These are phyloP conservation scores for Ordospora pajunii DNA, from an alignment of 371 early-diverging fungal species.

Conservation along the genomic window DNA sequence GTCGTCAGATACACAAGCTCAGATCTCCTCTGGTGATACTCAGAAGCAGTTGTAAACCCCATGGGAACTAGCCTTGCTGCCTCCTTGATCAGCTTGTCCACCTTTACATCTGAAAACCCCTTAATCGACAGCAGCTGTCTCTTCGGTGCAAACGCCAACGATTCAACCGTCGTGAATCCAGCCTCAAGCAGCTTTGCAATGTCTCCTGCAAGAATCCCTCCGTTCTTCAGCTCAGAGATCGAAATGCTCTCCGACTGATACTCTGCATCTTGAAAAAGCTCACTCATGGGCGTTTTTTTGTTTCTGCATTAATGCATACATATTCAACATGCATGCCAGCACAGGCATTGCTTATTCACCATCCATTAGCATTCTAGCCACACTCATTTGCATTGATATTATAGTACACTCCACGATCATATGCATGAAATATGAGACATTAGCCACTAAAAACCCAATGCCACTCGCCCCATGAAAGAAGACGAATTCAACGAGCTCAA, in stretches of 20 bases:
- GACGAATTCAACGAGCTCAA: slow-evolving; percentile 57
- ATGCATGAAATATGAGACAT: too few relatives aligned
- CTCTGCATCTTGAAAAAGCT: slow-evolving; percentile 60
- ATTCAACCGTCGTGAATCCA: slow-evolving; percentile 84
- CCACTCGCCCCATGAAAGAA: slow-evolving; percentile 54
- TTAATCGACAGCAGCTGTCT: slow-evolving; percentile 78
- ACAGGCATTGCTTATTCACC: too few relatives aligned
- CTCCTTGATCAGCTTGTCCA: slow-evolving; percentile 86
- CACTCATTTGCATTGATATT: too few relatives aligned
- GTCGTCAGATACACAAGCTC: slow-evolving; percentile 79
- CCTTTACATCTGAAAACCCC: slow-evolving; percentile 93
- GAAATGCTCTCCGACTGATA: slow-evolving; percentile 41
- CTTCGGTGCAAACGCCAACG: slow-evolving; percentile 87
- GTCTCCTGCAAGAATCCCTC: slow-evolving; percentile 72
- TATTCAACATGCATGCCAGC: not conserved
- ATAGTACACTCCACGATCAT: too few relatives aligned
- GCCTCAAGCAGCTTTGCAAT: slow-evolving; percentile 76
- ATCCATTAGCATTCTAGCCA: too few relatives aligned
- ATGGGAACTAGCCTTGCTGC: slow-evolving; percentile 83
- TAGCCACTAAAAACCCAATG: not conserved
- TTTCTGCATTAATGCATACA: not conserved
- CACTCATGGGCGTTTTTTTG: slow-evolving; percentile 58
- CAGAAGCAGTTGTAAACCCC: slow-evolving; percentile 91
- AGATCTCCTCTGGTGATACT: slow-evolving; percentile 74
- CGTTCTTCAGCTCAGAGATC: slow-evolving; percentile 64